phyloP scores from a whole-genome alignment of 148 eudicot genomes.

The Hydrangea macrophylla region DNA sequence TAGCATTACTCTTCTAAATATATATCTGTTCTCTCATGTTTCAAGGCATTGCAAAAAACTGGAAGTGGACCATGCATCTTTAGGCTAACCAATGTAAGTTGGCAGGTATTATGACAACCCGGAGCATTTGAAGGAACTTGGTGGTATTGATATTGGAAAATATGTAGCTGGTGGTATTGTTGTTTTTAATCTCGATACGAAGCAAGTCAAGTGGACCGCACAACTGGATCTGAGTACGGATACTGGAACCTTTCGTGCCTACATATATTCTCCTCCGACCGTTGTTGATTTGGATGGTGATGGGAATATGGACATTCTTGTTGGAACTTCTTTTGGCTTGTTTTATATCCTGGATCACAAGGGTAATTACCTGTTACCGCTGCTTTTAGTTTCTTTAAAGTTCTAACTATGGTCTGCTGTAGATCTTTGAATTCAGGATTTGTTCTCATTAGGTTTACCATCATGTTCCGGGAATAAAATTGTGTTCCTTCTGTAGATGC shows the following conservation, averaged over 20 bases:
- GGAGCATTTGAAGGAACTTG: slow-evolving; percentile 89
- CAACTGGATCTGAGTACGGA: slow-evolving; percentile 83
- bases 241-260: slow-evolving; percentile 76
- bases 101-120: slow-evolving; percentile 95
- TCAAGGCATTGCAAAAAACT: not conserved
- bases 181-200: slow-evolving; percentile 93
- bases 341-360: slow-evolving; percentile 91
- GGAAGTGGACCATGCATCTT: not conserved
- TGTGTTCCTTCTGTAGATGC: not conserved
- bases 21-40: not conserved
- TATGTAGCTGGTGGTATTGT: slow-evolving; percentile 95
- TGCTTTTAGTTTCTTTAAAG: not conserved
- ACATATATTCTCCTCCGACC: slow-evolving; percentile 83
- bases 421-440: not conserved
- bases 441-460: not conserved
- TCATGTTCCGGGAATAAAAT: not conserved
- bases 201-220: slow-evolving; percentile 90
- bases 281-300: slow-evolving; percentile 95
- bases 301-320: slow-evolving; percentile 89
- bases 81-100: slow-evolving; percentile 26
- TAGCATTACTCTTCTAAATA: too few species aligned
- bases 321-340: slow-evolving; percentile 94
- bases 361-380: slow-evolving; percentile 45
- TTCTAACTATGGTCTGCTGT: slow-evolving; percentile 3
- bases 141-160: slow-evolving; percentile 86